phyloP scores from a whole-genome alignment of 2,329 filamentous ascomycete genomes.

The Arthroderma sp. region DNA sequence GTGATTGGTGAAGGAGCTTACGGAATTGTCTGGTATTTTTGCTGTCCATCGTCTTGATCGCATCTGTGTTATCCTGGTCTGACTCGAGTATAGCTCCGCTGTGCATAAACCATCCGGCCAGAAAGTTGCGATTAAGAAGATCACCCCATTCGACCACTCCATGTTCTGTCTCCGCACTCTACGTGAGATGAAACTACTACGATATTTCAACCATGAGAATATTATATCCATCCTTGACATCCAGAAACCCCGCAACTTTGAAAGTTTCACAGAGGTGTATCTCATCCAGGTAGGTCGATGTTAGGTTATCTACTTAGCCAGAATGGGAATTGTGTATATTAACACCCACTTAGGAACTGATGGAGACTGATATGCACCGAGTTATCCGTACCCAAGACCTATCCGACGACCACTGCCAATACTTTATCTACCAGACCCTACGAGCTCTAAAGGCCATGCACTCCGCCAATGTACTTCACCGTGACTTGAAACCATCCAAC shows the following conservation, averaged over 20 bases:
- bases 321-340: conserved; percentile 12
- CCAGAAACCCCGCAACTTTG: conserved; percentile 92
- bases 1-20: conserved; percentile 98
- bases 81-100: conserved; percentile 55
- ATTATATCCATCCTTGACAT: conserved; percentile 99
- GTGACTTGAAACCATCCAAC: conserved; percentile 95
- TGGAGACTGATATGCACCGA: conserved; percentile 99
- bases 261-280: conserved; percentile 94
- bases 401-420: conserved; percentile 98
- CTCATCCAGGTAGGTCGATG: conserved; percentile 68
- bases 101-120: conserved; percentile 96
- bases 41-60: not conserved
- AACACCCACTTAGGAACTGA: conserved; percentile 57
- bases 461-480: conserved; percentile 93
- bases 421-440: conserved; percentile 99
- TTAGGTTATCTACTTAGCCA: not conserved
- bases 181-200: conserved; percentile 96
- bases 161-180: conserved; percentile 97
- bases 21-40: conserved; percentile 84
- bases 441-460: conserved; percentile 98
- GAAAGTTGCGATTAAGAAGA: conserved; percentile 99
- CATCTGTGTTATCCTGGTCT: not conserved
- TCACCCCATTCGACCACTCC: conserved; percentile 96
- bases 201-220: conserved; percentile 99
- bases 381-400: conserved; percentile 98